These are phyloP conservation scores for Pythium volutum DNA, from an alignment of 352 stramenopile species.

Conservation along the genomic window DNA sequence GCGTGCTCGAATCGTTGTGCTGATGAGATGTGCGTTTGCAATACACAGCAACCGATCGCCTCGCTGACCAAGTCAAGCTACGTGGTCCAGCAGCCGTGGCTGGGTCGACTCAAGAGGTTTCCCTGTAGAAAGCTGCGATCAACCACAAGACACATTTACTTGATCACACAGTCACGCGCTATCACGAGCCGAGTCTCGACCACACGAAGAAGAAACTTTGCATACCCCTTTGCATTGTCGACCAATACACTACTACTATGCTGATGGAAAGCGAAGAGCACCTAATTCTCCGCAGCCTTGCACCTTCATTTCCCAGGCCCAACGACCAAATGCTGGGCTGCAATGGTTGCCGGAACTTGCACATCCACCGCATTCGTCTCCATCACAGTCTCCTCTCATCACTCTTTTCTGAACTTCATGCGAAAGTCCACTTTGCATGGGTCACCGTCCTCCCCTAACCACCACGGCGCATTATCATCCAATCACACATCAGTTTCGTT, in stretches of 20 bases:
- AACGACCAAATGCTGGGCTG: too few species aligned
- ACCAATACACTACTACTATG: too few species aligned
- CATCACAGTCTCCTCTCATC: neutral
- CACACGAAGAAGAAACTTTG: too few species aligned
- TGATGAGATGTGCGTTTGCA: neutral
- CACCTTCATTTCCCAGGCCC: too few species aligned
- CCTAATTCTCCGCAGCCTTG: too few species aligned
- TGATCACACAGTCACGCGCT: neutral
- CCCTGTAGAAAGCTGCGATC: neutral
- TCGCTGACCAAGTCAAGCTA: constrained; percentile 58
- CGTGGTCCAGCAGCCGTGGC: constrained; percentile 22
- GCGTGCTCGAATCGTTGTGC: neutral
- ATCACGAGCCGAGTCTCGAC: neutral
- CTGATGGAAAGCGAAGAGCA: too few species aligned
- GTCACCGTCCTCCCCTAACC: neutral
- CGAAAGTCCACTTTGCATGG: neutral
- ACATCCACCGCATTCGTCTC: neutral
- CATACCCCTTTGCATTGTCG: too few species aligned
- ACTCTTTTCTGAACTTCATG: neutral
- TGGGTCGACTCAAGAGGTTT: neutral
- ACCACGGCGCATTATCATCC: neutral
- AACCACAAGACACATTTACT: neutral
- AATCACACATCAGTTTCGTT: neutral
- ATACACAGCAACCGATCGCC: constrained; percentile 52
- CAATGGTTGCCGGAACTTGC: too few species aligned